Evolutionary conservation across 2,329 filamentous ascomycete species (phyloP), one percentile per base, ranked within the genome.

Genomic region (Botrytis tulipae): DNA sequence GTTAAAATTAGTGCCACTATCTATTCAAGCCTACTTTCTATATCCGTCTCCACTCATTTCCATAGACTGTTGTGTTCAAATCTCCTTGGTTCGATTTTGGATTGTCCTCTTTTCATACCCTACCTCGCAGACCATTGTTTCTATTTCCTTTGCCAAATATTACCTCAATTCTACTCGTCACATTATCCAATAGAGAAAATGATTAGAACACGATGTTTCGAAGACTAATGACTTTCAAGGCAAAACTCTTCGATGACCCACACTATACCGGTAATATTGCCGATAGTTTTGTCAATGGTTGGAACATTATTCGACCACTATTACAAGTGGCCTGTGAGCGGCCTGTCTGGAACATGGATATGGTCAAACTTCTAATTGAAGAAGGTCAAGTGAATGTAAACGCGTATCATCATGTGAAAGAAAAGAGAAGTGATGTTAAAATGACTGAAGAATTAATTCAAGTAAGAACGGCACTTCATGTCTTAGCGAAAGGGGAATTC

Each of bases 291-390:
- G 12, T 4, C 18, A 3, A 12, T 2, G 25, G 16, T 2, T 4
- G 46, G 32, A 16, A 1, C 3, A 5, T 0, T 25, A 12, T 44
- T 37, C 18, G 57, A 20, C 66, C 72, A 37, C 32, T 59, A 1
- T 40, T 66, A 22, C 68, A 42, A 51, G 29, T 29, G 12, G 68
- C 61, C 73, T 73, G 74, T 63, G 1, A 62, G 59, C 18, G 68
- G 9, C 5, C 62, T 22, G 72, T 81, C 20, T 82, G 82, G 12
- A 83, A 83, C 54, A 80, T 84, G 73, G 77, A 79, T 8, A 77
- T 83, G 5, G 76, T 83, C 1, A 78, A 79, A 18, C 61, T 82
- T 4, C 73, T 84, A 12, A 80, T 84, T 3, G 80, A 82, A 40
- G 78, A 78, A 29, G 80, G 81, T 29, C 74, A 74, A 1, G 80